Evolutionary conservation across 306 rosid genomes (phyloP).

Genomic region (Cercis canadensis): DNA sequence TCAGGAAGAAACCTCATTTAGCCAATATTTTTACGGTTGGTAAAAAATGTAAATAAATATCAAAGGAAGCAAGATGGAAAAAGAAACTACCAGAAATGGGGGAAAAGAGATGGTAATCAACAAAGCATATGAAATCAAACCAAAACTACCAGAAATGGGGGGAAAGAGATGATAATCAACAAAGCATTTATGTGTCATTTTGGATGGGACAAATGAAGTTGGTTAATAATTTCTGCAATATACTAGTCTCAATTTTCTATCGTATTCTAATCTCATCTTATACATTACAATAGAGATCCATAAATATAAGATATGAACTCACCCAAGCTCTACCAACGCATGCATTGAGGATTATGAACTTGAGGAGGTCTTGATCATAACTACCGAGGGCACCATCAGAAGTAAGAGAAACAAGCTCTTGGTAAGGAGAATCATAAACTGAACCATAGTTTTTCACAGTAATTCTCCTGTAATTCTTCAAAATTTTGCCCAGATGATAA

Average conservation of each 20-base stretch:
- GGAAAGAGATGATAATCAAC: background rate
- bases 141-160: background rate
- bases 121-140: conserved; percentile 1
- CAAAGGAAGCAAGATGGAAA: conserved; percentile 18
- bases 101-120: too few species aligned
- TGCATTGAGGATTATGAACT: conserved; percentile 61
- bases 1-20: conserved; percentile 22
- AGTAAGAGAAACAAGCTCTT: conserved; percentile 65
- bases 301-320: conserved; percentile 39
- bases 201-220: too few species aligned
- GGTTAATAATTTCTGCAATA: too few species aligned
- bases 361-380: conserved; percentile 70
- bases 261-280: too few species aligned
- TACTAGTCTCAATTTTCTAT: too few species aligned
- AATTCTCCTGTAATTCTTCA: conserved; percentile 59
- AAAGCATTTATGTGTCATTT: background rate
- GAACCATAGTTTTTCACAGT: conserved; percentile 70
- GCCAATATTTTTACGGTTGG: conserved; percentile 26
- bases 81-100: background rate
- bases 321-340: conserved; percentile 73
- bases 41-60: conserved; percentile 11
- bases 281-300: background rate
- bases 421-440: conserved; percentile 58
- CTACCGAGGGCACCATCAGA: conserved; percentile 55
- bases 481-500: conserved; percentile 59